Percentiles rank a stretch among this genome's conserved stretches.
These are phyloP conservation scores for Hura crepitans DNA, from an alignment of 441 rosid species.

Conservation along the genomic window DNA sequence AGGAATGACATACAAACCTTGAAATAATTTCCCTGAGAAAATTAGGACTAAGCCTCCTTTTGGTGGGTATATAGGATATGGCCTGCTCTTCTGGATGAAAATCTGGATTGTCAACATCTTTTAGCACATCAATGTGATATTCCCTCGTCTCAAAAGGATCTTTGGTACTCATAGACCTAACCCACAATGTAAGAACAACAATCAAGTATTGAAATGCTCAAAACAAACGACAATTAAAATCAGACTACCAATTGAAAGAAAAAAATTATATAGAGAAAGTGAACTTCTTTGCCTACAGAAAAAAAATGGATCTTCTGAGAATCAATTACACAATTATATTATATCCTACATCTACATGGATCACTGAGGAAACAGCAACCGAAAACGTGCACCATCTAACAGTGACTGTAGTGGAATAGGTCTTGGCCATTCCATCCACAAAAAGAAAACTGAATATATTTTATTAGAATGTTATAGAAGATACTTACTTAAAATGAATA, in stretches of 20 bases:
- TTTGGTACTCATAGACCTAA: slow-evolving; percentile 46
- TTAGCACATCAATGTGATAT: slow-evolving; percentile 70
- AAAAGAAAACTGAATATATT: too few species aligned
- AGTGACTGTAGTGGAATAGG: too few species aligned
- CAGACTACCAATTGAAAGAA: not conserved
- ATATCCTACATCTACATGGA: slow-evolving; percentile 1
- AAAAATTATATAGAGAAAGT: slow-evolving; percentile 2
- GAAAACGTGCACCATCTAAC: not conserved
- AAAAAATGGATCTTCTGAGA: not conserved
- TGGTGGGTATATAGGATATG: slow-evolving; percentile 91
- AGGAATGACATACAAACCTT: slow-evolving; percentile 45
- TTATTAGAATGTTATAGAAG: too few species aligned
- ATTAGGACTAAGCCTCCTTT: slow-evolving; percentile 76
- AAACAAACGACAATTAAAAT: slow-evolving; percentile 9
- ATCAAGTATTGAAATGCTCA: slow-evolving; percentile 18
- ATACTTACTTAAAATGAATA: too few species aligned
- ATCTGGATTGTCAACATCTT: slow-evolving; percentile 64
- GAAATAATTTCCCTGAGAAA: slow-evolving; percentile 62
- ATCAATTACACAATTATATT: not conserved
- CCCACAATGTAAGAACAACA: slow-evolving; percentile 37
- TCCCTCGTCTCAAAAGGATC: slow-evolving; percentile 93
- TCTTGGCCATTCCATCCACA: too few species aligned
- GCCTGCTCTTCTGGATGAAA: slow-evolving; percentile 54
- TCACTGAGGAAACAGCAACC: not conserved
- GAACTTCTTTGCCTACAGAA: slow-evolving; percentile 3